phyloP scores from a whole-genome alignment of 1,284 basidiomycete species.

The Amylostereum areolatum region DNA sequence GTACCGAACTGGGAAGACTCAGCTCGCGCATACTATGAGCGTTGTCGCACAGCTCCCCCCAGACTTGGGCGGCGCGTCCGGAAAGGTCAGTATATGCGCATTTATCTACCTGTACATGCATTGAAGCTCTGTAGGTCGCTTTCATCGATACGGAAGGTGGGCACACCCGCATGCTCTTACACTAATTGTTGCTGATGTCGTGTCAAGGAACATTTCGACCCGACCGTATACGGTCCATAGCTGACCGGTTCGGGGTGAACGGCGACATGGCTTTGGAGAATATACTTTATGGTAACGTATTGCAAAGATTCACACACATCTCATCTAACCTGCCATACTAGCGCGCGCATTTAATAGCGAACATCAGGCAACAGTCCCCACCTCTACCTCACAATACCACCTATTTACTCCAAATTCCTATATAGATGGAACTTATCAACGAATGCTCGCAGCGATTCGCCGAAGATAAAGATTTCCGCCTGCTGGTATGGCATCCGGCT shows the following conservation, averaged over 20 bases:
- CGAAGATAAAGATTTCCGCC: conserved; percentile 74
- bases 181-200: background rate
- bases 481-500: conserved; percentile 43
- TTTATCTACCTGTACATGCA: background rate
- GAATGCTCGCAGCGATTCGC: conserved; percentile 79
- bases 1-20: conserved; percentile 85
- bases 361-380: conserved; percentile 55
- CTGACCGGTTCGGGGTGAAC: conserved; percentile 87
- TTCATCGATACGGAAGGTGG: conserved; percentile 89
- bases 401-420: background rate
- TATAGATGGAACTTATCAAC: conserved; percentile 81
- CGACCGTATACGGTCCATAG: conserved; percentile 83
- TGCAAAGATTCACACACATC: background rate
- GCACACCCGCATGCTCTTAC: background rate
- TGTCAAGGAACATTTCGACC: conserved; percentile 82
- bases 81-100: conserved; percentile 51
- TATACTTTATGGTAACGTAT: conserved; percentile 64
- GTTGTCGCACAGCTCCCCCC: conserved; percentile 83
- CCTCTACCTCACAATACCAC: background rate
- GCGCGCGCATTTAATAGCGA: conserved; percentile 85
- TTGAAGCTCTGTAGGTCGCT: conserved; percentile 53
- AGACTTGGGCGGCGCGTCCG: conserved; percentile 85
- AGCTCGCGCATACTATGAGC: conserved; percentile 89
- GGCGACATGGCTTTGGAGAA: conserved; percentile 84
- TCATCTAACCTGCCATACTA: conserved; percentile 15